Evolutionary conservation across 768 basidiomycete species (phyloP).

Genomic region (Suillus discolor): DNA sequence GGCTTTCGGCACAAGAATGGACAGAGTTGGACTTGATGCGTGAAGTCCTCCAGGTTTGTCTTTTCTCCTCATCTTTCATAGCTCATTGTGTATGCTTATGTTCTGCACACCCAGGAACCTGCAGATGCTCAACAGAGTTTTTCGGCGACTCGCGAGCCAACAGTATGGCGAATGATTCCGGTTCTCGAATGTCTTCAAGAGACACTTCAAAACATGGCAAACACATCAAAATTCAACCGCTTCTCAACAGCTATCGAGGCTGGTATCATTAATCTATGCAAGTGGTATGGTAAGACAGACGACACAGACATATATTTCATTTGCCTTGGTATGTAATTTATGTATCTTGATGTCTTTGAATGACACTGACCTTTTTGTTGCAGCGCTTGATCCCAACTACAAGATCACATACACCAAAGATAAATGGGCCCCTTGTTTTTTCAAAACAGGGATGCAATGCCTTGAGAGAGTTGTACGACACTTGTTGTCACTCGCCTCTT

Average conservation of each 20-base stretch:
- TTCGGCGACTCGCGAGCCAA: too few relatives aligned
- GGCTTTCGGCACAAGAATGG: conserved; percentile 26
- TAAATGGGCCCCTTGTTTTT: neutral
- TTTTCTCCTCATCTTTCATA: too few relatives aligned
- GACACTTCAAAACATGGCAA: too few relatives aligned
- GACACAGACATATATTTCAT: neutral
- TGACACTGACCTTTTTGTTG: neutral
- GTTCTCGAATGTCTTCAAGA: too few relatives aligned
- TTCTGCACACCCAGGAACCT: conserved; percentile 6
- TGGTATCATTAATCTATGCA: conserved; percentile 9
- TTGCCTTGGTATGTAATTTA: neutral
- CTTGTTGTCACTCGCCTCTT: neutral
- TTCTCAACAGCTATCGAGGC: neutral
- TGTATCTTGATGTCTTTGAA: neutral
- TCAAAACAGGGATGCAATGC: neutral
- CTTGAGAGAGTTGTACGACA: neutral
- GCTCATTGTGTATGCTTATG: too few relatives aligned
- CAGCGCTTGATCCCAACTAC: neutral
- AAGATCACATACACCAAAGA: neutral
- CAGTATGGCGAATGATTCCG: too few relatives aligned
- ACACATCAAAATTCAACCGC: too few relatives aligned
- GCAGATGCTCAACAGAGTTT: conserved; percentile 1
- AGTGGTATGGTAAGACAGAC: conserved; percentile 6
- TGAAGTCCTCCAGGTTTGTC: conserved; percentile 23
- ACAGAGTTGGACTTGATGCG: conserved; percentile 23